A percentile compares a stretch with the other conserved stretches of the same genome.
Conservation (phyloP, 805 yeast genomes). For the Debaryomyces prosopidis region DNA sequence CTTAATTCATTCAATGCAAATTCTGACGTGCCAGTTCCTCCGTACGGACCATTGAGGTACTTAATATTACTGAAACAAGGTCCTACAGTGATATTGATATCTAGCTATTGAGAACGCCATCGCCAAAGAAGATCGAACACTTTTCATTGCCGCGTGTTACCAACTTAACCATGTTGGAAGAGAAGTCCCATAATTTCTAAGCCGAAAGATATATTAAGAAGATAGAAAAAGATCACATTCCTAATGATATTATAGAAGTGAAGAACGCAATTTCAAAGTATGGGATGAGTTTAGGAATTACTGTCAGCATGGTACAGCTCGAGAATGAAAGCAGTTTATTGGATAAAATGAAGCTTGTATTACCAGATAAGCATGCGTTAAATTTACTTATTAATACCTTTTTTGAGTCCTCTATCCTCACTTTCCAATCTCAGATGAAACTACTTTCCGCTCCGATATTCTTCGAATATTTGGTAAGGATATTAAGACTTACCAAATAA, state of each 20-base stretch:
- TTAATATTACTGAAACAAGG: neutral
- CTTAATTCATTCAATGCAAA: neutral
- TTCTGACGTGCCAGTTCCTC: neutral
- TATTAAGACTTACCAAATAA: neutral
- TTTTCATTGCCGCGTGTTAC: neutral
- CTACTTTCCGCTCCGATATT: neutral
- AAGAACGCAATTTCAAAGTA: slow-evolving; percentile 2
- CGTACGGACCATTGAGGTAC: neutral
- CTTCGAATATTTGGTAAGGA: neutral
- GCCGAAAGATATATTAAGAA: slow-evolving; percentile 6
- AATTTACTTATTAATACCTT: neutral
- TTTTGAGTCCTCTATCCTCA: neutral
- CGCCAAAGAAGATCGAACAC: no score
- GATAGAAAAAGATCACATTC: neutral
- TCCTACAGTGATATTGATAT: neutral
- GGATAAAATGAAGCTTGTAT: neutral
- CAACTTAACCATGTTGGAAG: neutral
- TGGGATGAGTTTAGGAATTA: slow-evolving; percentile 1
- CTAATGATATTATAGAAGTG: neutral
- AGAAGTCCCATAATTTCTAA: slow-evolving; percentile 1
- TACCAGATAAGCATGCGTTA: neutral
- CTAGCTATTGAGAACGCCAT: no score
- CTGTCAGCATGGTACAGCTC: neutral
- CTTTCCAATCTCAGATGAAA: slow-evolving; percentile 4
- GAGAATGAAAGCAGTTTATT: neutral